Evolutionary conservation across 768 basidiomycete genomes (phyloP), one percentile per base, ranked within the genome.

Genomic region (Suillus spraguei): DNA sequence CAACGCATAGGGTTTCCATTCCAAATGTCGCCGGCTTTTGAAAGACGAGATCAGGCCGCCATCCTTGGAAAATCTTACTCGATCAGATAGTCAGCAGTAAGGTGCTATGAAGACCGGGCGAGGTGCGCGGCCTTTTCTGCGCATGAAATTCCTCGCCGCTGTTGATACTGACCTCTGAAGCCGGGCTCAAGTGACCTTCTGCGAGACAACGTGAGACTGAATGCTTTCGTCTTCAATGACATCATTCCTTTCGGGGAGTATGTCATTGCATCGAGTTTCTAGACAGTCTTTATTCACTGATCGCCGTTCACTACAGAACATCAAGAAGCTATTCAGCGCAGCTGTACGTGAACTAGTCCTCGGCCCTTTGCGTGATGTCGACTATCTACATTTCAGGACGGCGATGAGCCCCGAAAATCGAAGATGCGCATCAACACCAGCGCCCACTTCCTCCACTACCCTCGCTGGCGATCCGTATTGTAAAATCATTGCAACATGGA

Each of bases 401-500:
- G n/a, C 46, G n/a, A 46, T 10, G n/a, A 47, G 11, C 5, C 5
- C n/a, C 11, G 5, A 22, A 13, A 22, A 46, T 14, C 11, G 22
- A 47, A 47, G 46, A 13, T 24, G 5, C 46, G 13, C 13, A n/a
- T 22, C n/a, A 1, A 22, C n/a, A 46, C n/a, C 42, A 10, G 10
- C 10, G 13, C 46, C 13, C 22, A 47, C 13, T 7, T 22, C 46
- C 6, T 47, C 11, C 13, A 24, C 47, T 24, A 49, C 7, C 47
- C 13, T 24, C 22, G 46, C 13, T 47, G 46, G n/a, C n/a, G n/a
- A n/a, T n/a, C n/a, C n/a, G n/a, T n/a, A n/a, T n/a, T n/a, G n/a
- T n/a, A n/a, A n/a, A n/a, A n/a, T n/a, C n/a, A n/a, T n/a, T 47
- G 46, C 46, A 47, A 47, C 22, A 24, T 47, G 46, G 46, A 47